Percentiles rank a stretch among this genome's conserved stretches.
Evolutionary conservation across 345 rosid genomes (phyloP).

Genomic region (Cardamine chenopodiifolia): DNA sequence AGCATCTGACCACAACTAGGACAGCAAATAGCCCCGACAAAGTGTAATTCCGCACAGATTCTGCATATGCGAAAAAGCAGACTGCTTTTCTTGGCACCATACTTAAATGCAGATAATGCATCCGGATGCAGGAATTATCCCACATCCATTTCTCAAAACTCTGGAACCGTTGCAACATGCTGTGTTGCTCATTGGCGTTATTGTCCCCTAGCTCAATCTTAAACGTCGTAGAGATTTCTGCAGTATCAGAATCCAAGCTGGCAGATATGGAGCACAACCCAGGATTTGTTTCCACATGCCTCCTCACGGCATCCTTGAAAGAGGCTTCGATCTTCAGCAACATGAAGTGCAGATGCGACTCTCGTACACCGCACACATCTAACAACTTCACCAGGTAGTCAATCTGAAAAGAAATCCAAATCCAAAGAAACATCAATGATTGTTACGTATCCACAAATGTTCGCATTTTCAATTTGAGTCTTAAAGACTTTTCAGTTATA

Average conservation of each 20-base stretch:
- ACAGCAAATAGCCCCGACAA: slow-evolving; percentile 49
- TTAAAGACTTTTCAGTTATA: slow-evolving; percentile 20
- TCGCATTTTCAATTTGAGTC: not conserved
- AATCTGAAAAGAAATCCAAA: slow-evolving; percentile 54
- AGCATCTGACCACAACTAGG: slow-evolving; percentile 54
- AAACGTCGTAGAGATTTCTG: slow-evolving; percentile 66
- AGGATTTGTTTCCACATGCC: slow-evolving; percentile 23
- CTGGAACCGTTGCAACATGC: slow-evolving; percentile 61
- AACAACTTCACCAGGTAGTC: slow-evolving; percentile 62
- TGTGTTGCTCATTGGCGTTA: slow-evolving; percentile 48
- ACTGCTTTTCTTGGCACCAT: slow-evolving; percentile 58
- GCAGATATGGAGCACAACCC: slow-evolving; percentile 22
- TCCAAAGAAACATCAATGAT: not conserved
- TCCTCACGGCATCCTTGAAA: slow-evolving; percentile 67
- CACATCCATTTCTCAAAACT: slow-evolving; percentile 87
- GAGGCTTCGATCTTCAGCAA: slow-evolving; percentile 68
- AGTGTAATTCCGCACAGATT: slow-evolving; percentile 56
- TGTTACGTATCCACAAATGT: slow-evolving; percentile 6
- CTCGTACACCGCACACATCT: slow-evolving; percentile 84
- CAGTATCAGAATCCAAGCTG: slow-evolving; percentile 49
- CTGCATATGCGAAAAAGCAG: slow-evolving; percentile 57
- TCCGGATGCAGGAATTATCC: slow-evolving; percentile 43
- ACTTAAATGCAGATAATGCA: slow-evolving; percentile 53
- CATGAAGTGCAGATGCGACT: slow-evolving; percentile 71
- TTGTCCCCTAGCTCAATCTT: slow-evolving; percentile 61